Evolutionary conservation across 495 filamentous ascomycete species (phyloP).

Genomic region (Bathelium albidoporum): DNA sequence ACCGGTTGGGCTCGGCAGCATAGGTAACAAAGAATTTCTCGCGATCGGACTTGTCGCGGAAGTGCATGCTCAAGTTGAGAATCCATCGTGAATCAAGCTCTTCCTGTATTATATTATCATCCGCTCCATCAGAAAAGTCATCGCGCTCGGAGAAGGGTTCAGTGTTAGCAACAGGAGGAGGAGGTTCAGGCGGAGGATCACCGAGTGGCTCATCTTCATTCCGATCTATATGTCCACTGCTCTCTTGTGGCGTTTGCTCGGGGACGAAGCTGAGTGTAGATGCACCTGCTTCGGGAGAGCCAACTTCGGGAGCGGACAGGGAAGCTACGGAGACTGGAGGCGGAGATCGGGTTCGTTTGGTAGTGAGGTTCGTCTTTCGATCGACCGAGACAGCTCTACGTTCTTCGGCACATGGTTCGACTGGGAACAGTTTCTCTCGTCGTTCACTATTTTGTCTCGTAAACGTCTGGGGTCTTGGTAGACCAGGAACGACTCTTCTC

Average conservation of each 20-base stretch:
- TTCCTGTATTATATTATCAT: conserved; percentile 44
- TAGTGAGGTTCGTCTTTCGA: conserved; percentile 35
- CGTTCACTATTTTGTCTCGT: conserved; percentile 72
- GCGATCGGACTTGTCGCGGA: conserved; percentile 83
- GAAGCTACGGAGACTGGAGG: conserved; percentile 29
- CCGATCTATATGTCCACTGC: not conserved
- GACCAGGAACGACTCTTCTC: conserved; percentile 62
- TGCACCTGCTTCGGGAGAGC: conserved; percentile 6
- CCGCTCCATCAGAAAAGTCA: conserved; percentile 13
- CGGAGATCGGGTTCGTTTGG: conserved; percentile 24
- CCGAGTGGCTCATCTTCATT: not conserved
- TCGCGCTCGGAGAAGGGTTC: conserved; percentile 34
- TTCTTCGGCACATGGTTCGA: conserved; percentile 45
- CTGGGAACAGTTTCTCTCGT: conserved; percentile 58
- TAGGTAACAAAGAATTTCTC: conserved; percentile 99
- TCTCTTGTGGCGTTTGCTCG: conserved; percentile 8
- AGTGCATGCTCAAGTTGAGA: conserved; percentile 96
- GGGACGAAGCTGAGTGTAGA: not conserved
- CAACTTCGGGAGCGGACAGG: conserved; percentile 24
- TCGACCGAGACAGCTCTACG: conserved; percentile 67
- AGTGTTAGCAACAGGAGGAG: not conserved
- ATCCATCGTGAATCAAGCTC: conserved; percentile 91
- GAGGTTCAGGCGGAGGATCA: not conserved
- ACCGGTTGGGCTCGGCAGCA: conserved; percentile 64
- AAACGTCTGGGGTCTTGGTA: conserved; percentile 67